Percentiles rank a stretch among this genome's conserved stretches.
Conservation (phyloP, 305 asterid species). For the Fraxinus xanthoxyloides region DNA sequence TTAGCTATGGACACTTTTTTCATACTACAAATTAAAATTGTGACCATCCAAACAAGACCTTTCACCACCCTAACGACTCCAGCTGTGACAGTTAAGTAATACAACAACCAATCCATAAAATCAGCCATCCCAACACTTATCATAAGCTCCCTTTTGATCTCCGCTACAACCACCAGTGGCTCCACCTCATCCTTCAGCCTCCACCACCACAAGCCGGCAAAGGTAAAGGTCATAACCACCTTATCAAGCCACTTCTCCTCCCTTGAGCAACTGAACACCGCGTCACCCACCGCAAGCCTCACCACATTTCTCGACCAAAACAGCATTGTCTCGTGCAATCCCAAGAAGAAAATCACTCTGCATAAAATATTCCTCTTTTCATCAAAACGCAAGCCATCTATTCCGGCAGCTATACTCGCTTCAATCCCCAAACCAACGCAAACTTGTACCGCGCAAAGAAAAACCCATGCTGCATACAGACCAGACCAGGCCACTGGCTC, state of each 20-base stretch:
- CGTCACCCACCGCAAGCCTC: slow-evolving; percentile 81
- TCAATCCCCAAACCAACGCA: slow-evolving; percentile 71
- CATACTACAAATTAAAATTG: slow-evolving; percentile 9
- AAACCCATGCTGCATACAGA: slow-evolving; percentile 45
- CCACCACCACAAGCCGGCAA: slow-evolving; percentile 72
- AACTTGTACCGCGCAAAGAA: slow-evolving; percentile 50
- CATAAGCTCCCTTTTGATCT: slow-evolving; percentile 31
- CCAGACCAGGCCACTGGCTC: slow-evolving; percentile 16
- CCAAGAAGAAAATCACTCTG: slow-evolving; percentile 51
- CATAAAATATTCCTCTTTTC: slow-evolving; percentile 28
- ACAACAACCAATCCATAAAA: slow-evolving; percentile 57
- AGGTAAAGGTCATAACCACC: slow-evolving; percentile 39
- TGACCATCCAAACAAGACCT: slow-evolving; percentile 28
- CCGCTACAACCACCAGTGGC: slow-evolving; percentile 52
- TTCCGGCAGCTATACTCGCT: slow-evolving; percentile 59
- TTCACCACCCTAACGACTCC: slow-evolving; percentile 45
- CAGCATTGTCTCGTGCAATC: slow-evolving; percentile 67
- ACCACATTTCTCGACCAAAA: slow-evolving; percentile 68
- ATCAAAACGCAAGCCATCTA: slow-evolving; percentile 47
- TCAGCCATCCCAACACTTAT: slow-evolving; percentile 38
- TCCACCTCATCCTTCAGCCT: slow-evolving; percentile 63
- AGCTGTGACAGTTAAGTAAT: slow-evolving; percentile 41
- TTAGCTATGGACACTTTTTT: not conserved
- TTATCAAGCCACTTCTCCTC: slow-evolving; percentile 50
- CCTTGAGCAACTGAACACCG: slow-evolving; percentile 42